phyloP scores from a whole-genome alignment of 345 rosid genomes.

The Sisymbrium irio region DNA sequence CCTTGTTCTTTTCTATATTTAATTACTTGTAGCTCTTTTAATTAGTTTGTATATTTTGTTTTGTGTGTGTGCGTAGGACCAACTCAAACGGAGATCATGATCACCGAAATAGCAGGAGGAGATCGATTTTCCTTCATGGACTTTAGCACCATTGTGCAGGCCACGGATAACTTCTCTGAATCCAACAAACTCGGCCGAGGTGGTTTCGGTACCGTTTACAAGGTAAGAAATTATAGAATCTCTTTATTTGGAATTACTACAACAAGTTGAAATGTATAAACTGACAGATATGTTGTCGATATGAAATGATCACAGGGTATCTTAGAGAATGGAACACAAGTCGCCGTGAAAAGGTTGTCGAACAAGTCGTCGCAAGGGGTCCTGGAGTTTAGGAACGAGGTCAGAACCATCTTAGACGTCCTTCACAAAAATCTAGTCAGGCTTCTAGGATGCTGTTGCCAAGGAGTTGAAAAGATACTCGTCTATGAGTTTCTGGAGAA shows the following conservation, averaged over 20 bases:
- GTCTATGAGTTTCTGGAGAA: background rate
- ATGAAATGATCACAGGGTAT: background rate
- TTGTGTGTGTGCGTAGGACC: no score
- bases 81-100: background rate
- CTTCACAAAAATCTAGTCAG: background rate
- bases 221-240: background rate
- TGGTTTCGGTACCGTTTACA: background rate
- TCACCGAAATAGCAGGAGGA: background rate
- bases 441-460: background rate
- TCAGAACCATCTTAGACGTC: background rate
- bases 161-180: background rate
- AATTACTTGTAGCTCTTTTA: no score
- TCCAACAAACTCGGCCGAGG: background rate
- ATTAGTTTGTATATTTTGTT: no score
- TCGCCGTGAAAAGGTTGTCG: background rate
- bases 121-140: background rate
- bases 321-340: background rate
- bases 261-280: no score
- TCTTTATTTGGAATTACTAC: no score
- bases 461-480: background rate
- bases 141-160: background rate
- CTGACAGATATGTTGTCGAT: no score
- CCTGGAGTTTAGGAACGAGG: background rate
- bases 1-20: no score
- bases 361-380: background rate